Conservation (phyloP, 768 basidiomycete species). For the Pleurotus tuoliensis region DNA sequence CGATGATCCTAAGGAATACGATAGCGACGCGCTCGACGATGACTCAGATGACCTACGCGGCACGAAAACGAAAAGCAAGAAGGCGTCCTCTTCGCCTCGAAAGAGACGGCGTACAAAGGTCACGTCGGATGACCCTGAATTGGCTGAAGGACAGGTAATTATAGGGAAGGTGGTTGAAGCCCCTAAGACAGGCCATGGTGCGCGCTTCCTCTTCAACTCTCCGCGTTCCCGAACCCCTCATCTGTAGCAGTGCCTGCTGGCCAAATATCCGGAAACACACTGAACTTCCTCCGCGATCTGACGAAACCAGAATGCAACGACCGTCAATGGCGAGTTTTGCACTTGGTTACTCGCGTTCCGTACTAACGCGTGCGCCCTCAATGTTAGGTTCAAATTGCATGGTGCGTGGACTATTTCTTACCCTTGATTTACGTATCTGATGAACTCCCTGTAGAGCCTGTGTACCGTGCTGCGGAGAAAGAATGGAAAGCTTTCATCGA, state of each 20-base stretch:
- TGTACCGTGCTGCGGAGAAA: slow-evolving; percentile 77
- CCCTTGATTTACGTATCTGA: not conserved
- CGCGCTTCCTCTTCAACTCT: slow-evolving; percentile 12
- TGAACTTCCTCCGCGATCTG: slow-evolving; percentile 71
- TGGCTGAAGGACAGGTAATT: slow-evolving; percentile 64
- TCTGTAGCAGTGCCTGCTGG: slow-evolving; percentile 67
- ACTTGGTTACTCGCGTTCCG: not conserved
- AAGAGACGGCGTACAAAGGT: slow-evolving; percentile 28
- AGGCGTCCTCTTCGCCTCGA: slow-evolving; percentile 20
- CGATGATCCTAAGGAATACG: slow-evolving; percentile 6
- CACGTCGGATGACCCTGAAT: slow-evolving; percentile 39
- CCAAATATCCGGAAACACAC: slow-evolving; percentile 79
- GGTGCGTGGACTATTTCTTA: slow-evolving; percentile 35
- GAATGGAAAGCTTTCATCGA: slow-evolving; percentile 89
- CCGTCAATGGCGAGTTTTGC: slow-evolving; percentile 61
- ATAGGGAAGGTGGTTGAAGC: slow-evolving; percentile 78
- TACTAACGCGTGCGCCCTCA: not conserved
- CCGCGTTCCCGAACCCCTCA: too few relatives aligned
- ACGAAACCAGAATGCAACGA: slow-evolving; percentile 79
- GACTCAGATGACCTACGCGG: slow-evolving; percentile 20
- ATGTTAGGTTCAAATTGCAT: slow-evolving; percentile 74
- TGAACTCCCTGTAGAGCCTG: slow-evolving; percentile 50
- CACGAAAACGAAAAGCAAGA: slow-evolving; percentile 21
- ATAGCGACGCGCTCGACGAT: slow-evolving; percentile 36
- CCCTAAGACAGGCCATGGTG: slow-evolving; percentile 79